These are phyloP conservation scores for Babesia ovis DNA, from an alignment of 169 alveolate species.

Conservation along the genomic window DNA sequence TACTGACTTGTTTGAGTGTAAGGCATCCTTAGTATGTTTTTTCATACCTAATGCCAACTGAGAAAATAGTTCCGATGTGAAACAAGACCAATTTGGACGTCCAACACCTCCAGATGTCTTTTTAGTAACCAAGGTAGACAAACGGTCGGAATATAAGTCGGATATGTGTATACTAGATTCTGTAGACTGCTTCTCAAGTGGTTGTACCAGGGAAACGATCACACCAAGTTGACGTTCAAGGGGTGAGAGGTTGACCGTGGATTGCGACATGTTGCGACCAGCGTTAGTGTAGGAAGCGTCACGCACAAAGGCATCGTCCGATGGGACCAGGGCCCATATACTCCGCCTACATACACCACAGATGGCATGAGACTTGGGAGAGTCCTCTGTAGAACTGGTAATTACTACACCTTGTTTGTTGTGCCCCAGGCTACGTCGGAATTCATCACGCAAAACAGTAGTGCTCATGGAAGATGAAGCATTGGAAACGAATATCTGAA, in stretches of 20 bases:
- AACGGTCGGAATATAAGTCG: conserved; percentile 42
- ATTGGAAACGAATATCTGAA: conserved; percentile 46
- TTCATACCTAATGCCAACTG: conserved; percentile 2
- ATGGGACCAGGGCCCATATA: not conserved
- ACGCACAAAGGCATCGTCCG: not conserved
- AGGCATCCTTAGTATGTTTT: not conserved
- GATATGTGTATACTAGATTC: not conserved
- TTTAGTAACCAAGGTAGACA: conserved; percentile 31
- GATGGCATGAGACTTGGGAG: not conserved
- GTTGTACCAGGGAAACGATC: conserved; percentile 6
- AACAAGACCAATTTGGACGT: conserved; percentile 3
- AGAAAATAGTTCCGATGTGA: not conserved
- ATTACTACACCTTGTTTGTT: conserved; percentile 46
- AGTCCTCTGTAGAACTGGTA: not conserved
- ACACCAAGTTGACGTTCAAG: conserved; percentile 52
- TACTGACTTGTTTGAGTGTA: not conserved
- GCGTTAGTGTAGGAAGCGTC: not conserved
- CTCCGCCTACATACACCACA: conserved; percentile 34
- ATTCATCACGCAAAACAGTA: conserved; percentile 33
- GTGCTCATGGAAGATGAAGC: conserved; percentile 38
- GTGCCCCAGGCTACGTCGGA: conserved; percentile 24
- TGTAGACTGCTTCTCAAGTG: not conserved
- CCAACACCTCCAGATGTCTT: not conserved
- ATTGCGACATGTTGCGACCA: not conserved
- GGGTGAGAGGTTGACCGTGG: conserved; percentile 29